These are phyloP conservation scores for Senecio squalidus DNA, from an alignment of 140 eudicot species.

Conservation along the genomic window DNA sequence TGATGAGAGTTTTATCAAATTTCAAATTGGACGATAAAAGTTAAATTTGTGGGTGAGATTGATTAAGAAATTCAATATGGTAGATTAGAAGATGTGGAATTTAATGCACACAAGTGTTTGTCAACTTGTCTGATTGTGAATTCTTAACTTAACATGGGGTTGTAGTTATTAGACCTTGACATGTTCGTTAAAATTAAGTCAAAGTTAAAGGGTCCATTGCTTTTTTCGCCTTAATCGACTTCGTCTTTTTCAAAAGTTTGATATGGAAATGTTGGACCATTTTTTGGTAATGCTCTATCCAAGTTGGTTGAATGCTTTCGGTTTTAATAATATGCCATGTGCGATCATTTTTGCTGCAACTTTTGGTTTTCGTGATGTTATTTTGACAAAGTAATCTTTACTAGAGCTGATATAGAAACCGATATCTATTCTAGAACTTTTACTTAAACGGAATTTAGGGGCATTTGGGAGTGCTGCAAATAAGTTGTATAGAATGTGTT, in stretches of 20 bases:
- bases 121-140: conserved; percentile 13
- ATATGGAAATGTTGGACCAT: conserved; percentile 7
- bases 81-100: background rate
- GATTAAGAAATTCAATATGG: background rate
- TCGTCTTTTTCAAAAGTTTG: conserved; percentile 4
- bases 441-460: too few relatives aligned
- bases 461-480: too few relatives aligned
- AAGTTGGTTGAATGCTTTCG: conserved; percentile 20
- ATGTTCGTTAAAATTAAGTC: conserved; percentile 1
- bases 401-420: too few relatives aligned
- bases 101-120: conserved; percentile 24
- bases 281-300: conserved; percentile 1
- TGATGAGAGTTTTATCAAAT: too few relatives aligned
- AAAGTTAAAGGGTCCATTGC: conserved; percentile 25
- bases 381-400: too few relatives aligned
- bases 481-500: too few relatives aligned
- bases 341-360: conserved; percentile 22
- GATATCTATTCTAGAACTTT: too few relatives aligned
- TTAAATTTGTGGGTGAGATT: too few relatives aligned
- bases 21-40: too few relatives aligned
- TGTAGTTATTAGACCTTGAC: conserved; percentile 21
- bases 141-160: conserved; percentile 8
- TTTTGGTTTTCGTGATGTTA: conserved; percentile 5
- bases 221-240: conserved; percentile 2
- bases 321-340: conserved; percentile 28